phyloP scores from a whole-genome alignment of 129 eudicot genomes.

The Rutidosis leptorrhynchoides region DNA sequence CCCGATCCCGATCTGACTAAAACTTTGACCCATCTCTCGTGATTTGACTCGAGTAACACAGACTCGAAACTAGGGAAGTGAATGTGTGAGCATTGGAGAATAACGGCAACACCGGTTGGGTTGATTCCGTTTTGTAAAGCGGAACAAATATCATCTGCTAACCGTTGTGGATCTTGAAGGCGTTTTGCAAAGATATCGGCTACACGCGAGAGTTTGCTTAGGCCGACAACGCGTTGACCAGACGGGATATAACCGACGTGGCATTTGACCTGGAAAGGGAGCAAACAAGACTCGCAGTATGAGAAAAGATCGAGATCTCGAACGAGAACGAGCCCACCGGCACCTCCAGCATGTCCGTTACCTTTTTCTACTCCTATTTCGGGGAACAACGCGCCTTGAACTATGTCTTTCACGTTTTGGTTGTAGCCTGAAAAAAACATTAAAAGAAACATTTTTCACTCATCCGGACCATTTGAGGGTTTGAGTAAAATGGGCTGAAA shows the following conservation, averaged over 20 bases:
- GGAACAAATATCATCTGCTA: slow-evolving; percentile 68
- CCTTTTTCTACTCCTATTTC: slow-evolving; percentile 74
- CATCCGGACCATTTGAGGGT: too few relatives aligned
- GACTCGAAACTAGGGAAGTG: slow-evolving; percentile 52
- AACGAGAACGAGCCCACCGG: slow-evolving; percentile 85
- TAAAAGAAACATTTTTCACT: too few relatives aligned
- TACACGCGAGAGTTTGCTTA: slow-evolving; percentile 90
- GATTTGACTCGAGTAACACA: slow-evolving; percentile 40
- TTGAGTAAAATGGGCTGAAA: too few relatives aligned
- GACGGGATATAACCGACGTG: slow-evolving; percentile 85
- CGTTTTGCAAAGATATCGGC: slow-evolving; percentile 81
- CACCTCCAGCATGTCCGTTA: slow-evolving; percentile 82
- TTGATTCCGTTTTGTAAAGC: slow-evolving; percentile 67
- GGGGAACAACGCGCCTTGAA: slow-evolving; percentile 86
- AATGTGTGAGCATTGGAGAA: slow-evolving; percentile 74
- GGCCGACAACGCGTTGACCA: slow-evolving; percentile 79
- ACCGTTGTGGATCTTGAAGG: slow-evolving; percentile 78
- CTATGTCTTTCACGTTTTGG: slow-evolving; percentile 72
- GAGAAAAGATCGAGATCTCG: slow-evolving; percentile 88
- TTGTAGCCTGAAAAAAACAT: slow-evolving; percentile 49
- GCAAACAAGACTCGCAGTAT: slow-evolving; percentile 82
- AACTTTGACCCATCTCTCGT: slow-evolving; percentile 40
- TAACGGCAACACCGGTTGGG: slow-evolving; percentile 76
- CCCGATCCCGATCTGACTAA: slow-evolving; percentile 67
- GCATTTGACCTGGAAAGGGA: slow-evolving; percentile 90